Conservation (phyloP, 2,329 filamentous ascomycete species). For the Xylariaceae sp. region DNA sequence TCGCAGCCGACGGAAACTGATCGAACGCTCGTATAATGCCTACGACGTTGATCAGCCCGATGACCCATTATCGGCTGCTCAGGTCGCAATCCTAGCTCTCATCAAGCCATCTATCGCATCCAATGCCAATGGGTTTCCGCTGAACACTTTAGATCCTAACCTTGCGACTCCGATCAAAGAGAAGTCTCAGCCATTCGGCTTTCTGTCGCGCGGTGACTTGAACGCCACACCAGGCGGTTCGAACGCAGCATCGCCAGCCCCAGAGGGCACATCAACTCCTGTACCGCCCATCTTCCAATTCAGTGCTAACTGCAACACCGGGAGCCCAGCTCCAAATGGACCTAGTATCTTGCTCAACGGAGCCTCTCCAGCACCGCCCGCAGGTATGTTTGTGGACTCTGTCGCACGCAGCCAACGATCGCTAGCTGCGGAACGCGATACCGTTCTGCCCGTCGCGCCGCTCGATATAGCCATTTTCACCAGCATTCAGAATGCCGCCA, state of each 20-base stretch:
- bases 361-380: conserved; percentile 35
- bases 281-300: conserved; percentile 55
- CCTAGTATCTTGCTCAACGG: conserved; percentile 24
- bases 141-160: conserved; percentile 39
- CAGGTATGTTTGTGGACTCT: conserved; percentile 49
- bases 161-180: conserved; percentile 60
- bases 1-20: conserved; percentile 69
- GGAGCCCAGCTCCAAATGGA: conserved; percentile 44
- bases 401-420: conserved; percentile 42
- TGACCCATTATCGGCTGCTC: conserved; percentile 81
- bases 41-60: conserved; percentile 86
- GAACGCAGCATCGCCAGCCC: conserved; percentile 79
- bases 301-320: conserved; percentile 41
- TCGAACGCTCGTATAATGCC: conserved; percentile 85
- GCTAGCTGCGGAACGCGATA: conserved; percentile 68
- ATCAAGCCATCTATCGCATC: conserved; percentile 56
- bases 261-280: conserved; percentile 70
- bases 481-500: conserved; percentile 80
- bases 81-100: conserved; percentile 61
- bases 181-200: conserved; percentile 62
- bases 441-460: conserved; percentile 74
- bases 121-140: conserved; percentile 41
- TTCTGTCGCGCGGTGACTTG: conserved; percentile 63
- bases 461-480: conserved; percentile 88
- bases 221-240: conserved; percentile 80